A percentile compares a stretch with the other conserved stretches of the same genome.
phyloP scores from a whole-genome alignment of 1,139 yeast genomes.

The Nakaseomyces bracarensis region DNA sequence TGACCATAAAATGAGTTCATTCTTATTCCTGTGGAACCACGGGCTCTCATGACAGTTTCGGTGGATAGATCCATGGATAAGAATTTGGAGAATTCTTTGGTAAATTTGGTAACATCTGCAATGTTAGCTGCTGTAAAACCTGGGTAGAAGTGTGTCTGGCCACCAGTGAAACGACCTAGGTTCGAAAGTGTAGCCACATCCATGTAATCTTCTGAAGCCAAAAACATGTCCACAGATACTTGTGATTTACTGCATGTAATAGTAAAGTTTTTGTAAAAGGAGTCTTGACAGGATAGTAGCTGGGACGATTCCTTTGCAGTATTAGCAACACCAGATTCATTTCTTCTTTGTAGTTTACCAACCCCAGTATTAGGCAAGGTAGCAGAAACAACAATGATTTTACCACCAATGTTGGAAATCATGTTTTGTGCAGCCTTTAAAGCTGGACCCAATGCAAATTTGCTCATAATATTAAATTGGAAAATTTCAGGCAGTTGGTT shows the following conservation, averaged over 20 bases:
- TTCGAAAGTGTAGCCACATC: slow-evolving; percentile 89
- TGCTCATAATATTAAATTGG: slow-evolving; percentile 48
- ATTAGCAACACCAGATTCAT: slow-evolving; percentile 74
- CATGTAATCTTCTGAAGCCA: slow-evolving; percentile 75
- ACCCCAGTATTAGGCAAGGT: slow-evolving; percentile 78
- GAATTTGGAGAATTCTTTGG: slow-evolving; percentile 82
- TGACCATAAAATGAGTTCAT: slow-evolving; percentile 85
- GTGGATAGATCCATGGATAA: slow-evolving; percentile 82
- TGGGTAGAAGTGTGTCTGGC: slow-evolving; percentile 94
- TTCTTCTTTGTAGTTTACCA: slow-evolving; percentile 75
- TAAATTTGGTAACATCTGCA: slow-evolving; percentile 80
- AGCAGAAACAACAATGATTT: slow-evolving; percentile 70
- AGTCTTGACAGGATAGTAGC: slow-evolving; percentile 63
- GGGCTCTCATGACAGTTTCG: slow-evolving; percentile 91
- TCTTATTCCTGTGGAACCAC: slow-evolving; percentile 86
- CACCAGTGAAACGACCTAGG: slow-evolving; percentile 89
- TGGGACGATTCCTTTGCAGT: slow-evolving; percentile 75
- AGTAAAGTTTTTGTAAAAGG: slow-evolving; percentile 87
- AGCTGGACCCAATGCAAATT: slow-evolving; percentile 88
- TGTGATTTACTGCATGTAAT: slow-evolving; percentile 89
- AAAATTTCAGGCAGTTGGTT: slow-evolving; percentile 64
- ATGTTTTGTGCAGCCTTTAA: slow-evolving; percentile 79
- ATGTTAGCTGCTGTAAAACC: slow-evolving; percentile 81
- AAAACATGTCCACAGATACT: slow-evolving; percentile 83
- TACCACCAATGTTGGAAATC: slow-evolving; percentile 78